Conservation (phyloP, 2,329 filamentous ascomycete genomes). For the Botryotinia globosa region DNA sequence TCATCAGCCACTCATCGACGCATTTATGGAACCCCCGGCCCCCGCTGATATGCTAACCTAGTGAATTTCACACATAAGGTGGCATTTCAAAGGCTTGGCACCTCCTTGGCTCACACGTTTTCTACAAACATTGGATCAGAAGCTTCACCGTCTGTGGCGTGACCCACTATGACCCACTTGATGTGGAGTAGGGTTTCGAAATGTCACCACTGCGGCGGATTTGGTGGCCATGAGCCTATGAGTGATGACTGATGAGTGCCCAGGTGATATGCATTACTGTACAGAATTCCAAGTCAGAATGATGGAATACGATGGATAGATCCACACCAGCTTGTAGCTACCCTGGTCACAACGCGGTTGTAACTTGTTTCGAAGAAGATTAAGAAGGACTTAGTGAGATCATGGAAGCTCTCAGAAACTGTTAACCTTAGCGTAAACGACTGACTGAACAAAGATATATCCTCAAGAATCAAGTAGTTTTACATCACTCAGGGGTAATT, state of each 20-base stretch:
- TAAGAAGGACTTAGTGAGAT: background rate
- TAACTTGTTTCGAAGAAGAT: background rate
- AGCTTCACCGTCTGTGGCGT: constrained; percentile 1
- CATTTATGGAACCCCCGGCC: constrained; percentile 2
- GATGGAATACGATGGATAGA: background rate
- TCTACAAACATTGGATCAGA: constrained; percentile 9
- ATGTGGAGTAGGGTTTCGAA: constrained; percentile 4
- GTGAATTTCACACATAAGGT: background rate
- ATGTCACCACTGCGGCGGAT: background rate
- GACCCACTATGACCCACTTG: constrained; percentile 5
- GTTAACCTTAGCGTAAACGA: background rate
- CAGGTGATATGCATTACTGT: constrained; percentile 2
- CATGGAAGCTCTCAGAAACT: constrained; percentile 5
- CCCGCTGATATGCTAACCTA: background rate
- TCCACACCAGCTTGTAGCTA: constrained; percentile 11
- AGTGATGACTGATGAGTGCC: no score
- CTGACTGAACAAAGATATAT: background rate
- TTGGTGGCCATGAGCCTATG: constrained; percentile 9
- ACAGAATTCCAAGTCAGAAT: background rate
- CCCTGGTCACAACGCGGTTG: background rate
- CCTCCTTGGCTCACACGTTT: constrained; percentile 16
- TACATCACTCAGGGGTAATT: background rate
- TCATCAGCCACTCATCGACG: constrained; percentile 7
- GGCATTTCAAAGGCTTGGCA: constrained; percentile 3
- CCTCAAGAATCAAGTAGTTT: background rate